phyloP scores from a whole-genome alignment of 148 eudicot genomes.

The Heliamphora exappendiculata region DNA sequence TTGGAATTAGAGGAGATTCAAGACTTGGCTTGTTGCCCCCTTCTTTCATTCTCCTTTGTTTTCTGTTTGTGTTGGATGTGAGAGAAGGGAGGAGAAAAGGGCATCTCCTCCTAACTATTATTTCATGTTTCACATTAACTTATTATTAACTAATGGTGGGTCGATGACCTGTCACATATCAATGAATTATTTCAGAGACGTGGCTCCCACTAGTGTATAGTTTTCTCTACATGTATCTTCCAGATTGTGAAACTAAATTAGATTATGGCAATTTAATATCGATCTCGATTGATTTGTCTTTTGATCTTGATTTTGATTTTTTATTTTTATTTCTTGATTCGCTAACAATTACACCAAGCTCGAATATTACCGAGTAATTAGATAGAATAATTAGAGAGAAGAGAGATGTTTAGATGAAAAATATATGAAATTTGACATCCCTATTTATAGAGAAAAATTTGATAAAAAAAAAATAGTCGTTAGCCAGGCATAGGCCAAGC shows the following conservation, averaged over 20 bases:
- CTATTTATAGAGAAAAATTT: too few species aligned
- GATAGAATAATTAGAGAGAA: too few species aligned
- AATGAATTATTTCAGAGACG: not conserved
- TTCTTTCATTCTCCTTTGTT: not conserved
- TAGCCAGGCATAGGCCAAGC: too few species aligned
- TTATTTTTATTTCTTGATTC: too few species aligned
- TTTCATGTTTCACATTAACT: too few species aligned
- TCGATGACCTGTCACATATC: not conserved
- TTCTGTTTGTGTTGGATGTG: not conserved
- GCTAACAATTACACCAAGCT: too few species aligned
- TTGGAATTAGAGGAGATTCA: not conserved
- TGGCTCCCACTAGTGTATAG: constrained; percentile 6
- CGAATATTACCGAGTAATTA: too few species aligned
- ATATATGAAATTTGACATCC: too few species aligned
- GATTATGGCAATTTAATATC: not conserved
- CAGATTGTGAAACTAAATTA: not conserved
- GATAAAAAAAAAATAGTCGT: too few species aligned
- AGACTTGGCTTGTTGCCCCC: not conserved
- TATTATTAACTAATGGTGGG: not conserved
- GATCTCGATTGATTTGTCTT: too few species aligned
- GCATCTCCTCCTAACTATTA: not conserved
- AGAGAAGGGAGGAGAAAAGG: not conserved
- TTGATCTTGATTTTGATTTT: too few species aligned
- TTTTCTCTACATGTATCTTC: not conserved
- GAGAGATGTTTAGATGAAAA: too few species aligned